Evolutionary conservation across 2,329 filamentous ascomycete genomes (phyloP), one percentile per base, ranked within the genome.

Genomic region (Aspergillus alliaceus): DNA sequence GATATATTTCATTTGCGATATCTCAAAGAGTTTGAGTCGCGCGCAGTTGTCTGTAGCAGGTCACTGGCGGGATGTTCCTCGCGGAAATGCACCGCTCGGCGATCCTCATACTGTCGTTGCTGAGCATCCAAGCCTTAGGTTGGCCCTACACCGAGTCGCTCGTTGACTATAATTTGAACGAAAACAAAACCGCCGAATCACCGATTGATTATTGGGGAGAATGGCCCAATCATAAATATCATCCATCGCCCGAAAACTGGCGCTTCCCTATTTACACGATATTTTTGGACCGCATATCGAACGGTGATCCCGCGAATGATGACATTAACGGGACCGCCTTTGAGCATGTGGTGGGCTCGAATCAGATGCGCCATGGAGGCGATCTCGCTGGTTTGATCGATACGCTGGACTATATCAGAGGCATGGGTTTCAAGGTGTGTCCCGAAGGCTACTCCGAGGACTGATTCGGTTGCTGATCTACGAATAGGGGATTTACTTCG

Each of bases 251-350:
- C 1, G 67, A 75, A 0, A 88, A 85, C 64, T 89, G 86, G 86
- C 79, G 86, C 24, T 81, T 88, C 59, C 86, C 86, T 0, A 83
- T 87, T 65, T 89, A 89, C 68, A 86, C 84, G 8, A 73, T 88
- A 44, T 86, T 87, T 66, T 71, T 87, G 12, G 86, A 88, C 67
- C 77, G 84, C 57, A 88, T 83, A 64, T 84, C 86, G 39, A 87
- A 88, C 64, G 86, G 86, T 20, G 82, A 88, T 63, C 85, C 86
- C 7, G 77, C 76, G 2, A 88, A 88, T 66, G 85, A 88, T 67
- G 81, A 87, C 63, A 80, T 80, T 42, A 88, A 88, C 66, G 81
- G 78, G 8, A 87, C 85, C 0, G 60, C 77, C 4, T 88, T 82
- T 69, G 85, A 88, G 64, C 83, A 86, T 67, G 85, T 88, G 66